Conservation (phyloP, 2,329 filamentous ascomycete species). For the Coleophoma eucalyptorum region DNA sequence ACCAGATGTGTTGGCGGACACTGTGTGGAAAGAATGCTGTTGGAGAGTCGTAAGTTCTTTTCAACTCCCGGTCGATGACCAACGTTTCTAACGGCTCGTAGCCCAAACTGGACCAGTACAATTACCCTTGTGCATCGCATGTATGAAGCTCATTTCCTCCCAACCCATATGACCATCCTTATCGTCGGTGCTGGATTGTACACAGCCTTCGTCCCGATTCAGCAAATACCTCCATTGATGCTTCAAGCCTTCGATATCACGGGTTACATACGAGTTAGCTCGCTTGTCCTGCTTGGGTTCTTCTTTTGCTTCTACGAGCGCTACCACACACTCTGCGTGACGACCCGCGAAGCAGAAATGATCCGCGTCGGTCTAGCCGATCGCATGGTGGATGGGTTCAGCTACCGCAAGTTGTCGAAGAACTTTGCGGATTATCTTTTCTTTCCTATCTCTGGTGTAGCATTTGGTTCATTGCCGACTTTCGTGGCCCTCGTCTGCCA, state of each 20-base stretch:
- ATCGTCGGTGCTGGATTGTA: slow-evolving; percentile 61
- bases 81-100: slow-evolving; percentile 14
- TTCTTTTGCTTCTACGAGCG: slow-evolving; percentile 65
- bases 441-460: slow-evolving; percentile 63
- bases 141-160: slow-evolving; percentile 73
- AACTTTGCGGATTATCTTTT: slow-evolving; percentile 61
- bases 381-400: slow-evolving; percentile 54
- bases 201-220: slow-evolving; percentile 46
- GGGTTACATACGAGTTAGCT: slow-evolving; percentile 52
- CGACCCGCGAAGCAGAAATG: slow-evolving; percentile 63
- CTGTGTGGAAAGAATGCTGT: slow-evolving; percentile 47
- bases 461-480: slow-evolving; percentile 65
- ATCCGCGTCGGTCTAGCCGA: slow-evolving; percentile 57
- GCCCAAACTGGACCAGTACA: slow-evolving; percentile 50
- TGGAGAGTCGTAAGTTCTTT: not conserved
- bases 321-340: slow-evolving; percentile 60
- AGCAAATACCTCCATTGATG: slow-evolving; percentile 48
- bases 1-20: slow-evolving; percentile 51
- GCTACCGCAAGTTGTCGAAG: slow-evolving; percentile 48
- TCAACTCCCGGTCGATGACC: not conserved
- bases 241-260: slow-evolving; percentile 57
- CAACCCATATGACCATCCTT: slow-evolving; percentile 62
- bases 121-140: slow-evolving; percentile 60
- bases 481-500: slow-evolving; percentile 66
- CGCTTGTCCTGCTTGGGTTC: slow-evolving; percentile 56